These are phyloP conservation scores for Nicotiana paniculata DNA, from an alignment of 257 asterid species.

Conservation along the genomic window DNA sequence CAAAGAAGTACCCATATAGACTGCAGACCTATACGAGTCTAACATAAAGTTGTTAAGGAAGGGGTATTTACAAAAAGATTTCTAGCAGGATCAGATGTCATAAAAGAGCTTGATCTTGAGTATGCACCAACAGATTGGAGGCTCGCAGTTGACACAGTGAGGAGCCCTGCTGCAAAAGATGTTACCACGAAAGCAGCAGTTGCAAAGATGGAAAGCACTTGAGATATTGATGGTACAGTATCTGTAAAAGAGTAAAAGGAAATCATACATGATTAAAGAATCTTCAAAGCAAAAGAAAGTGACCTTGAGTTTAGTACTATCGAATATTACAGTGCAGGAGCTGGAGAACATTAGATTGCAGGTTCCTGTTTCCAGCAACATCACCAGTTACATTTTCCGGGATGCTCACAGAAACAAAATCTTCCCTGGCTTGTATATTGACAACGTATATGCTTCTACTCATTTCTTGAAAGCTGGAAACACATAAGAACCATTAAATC, in stretches of 20 bases:
- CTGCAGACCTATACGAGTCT: background rate
- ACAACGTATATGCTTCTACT: slow-evolving; percentile 48
- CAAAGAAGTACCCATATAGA: background rate
- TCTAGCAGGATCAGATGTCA: slow-evolving; percentile 64
- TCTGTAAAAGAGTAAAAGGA: slow-evolving; percentile 37
- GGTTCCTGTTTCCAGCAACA: slow-evolving; percentile 78
- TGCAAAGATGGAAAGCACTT: slow-evolving; percentile 54
- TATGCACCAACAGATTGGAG: slow-evolving; percentile 65
- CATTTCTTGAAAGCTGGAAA: slow-evolving; percentile 59
- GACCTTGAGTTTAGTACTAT: background rate
- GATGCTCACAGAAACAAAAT: slow-evolving; percentile 43
- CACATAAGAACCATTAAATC: background rate
- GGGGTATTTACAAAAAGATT: slow-evolving; percentile 60
- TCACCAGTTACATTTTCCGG: slow-evolving; percentile 83
- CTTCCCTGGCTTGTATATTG: slow-evolving; percentile 39
- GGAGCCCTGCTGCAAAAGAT: slow-evolving; percentile 56
- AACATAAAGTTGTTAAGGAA: slow-evolving; percentile 10
- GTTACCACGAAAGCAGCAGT: slow-evolving; percentile 68
- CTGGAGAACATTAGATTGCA: slow-evolving; percentile 64
- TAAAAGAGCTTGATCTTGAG: slow-evolving; percentile 41
- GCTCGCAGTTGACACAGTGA: slow-evolving; percentile 76
- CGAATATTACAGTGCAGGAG: slow-evolving; percentile 69
- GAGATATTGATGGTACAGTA: slow-evolving; percentile 58
- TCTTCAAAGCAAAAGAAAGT: background rate
- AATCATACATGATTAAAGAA: background rate